Evolutionary conservation across 2,329 filamentous ascomycete species (phyloP), one percentile per base, ranked within the genome.

Genomic region (Sclerotiophoma versabilis): DNA sequence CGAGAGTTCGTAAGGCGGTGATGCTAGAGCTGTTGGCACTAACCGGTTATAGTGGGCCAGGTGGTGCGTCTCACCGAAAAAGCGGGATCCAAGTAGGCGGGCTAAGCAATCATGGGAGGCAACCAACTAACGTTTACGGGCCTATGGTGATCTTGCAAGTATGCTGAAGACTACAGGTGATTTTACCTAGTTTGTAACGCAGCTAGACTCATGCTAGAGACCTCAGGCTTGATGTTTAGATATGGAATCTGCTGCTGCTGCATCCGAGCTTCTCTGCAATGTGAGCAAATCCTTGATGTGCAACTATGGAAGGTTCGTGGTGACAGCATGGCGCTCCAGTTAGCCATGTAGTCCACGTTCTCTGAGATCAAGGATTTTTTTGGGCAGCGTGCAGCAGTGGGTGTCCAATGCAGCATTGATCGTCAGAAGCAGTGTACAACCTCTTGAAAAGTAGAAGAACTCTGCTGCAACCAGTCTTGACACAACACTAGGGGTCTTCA

Each of bases 51-150:
- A 48, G 49, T 30, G 33, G 29, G 38, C 29, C 36, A 37, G 26
- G 39, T 44, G 33, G 42, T 51, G 37, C 25, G 43, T 43, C 50
- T 53, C 43, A 47, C 49, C 22, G 17, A 44, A n/a, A n/a, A n/a
- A n/a, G n/a, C n/a, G n/a, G n/a, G n/a, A n/a, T n/a, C n/a, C n/a
- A n/a, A n/a, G n/a, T n/a, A n/a, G n/a, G n/a, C n/a, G n/a, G n/a
- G n/a, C n/a, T n/a, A n/a, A n/a, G n/a, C n/a, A n/a, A n/a, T n/a
- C n/a, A n/a, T n/a, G n/a, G n/a, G n/a, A n/a, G n/a, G n/a, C n/a
- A n/a, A n/a, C n/a, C n/a, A n/a, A n/a, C n/a, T n/a, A n/a, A n/a
- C n/a, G n/a, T n/a, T n/a, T n/a, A n/a, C n/a, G n/a, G n/a, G n/a
- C n/a, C n/a, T n/a, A n/a, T n/a, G n/a, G n/a, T n/a, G n/a, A n/a